Evolutionary conservation across 2,329 filamentous ascomycete genomes (phyloP).

Genomic region (Plenodomus lindquistii): DNA sequence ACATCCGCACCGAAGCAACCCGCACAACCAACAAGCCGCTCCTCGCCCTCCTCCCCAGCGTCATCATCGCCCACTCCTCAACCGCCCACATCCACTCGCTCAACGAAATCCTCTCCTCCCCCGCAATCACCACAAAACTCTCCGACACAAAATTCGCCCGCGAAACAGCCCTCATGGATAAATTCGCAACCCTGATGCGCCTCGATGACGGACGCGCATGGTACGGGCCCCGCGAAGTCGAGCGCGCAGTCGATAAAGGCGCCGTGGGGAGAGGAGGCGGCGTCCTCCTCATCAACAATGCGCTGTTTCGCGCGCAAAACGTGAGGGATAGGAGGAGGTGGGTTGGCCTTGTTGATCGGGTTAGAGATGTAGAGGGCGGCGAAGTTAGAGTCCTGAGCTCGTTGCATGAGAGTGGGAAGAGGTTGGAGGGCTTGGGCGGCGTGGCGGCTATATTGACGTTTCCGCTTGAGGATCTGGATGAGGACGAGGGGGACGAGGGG

Average conservation of each 20-base stretch:
- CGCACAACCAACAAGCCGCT: constrained; percentile 74
- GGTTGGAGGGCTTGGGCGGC: constrained; percentile 80
- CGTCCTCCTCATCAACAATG: constrained; percentile 82
- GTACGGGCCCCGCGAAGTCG: constrained; percentile 84
- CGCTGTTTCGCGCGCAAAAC: constrained; percentile 82
- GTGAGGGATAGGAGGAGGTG: constrained; percentile 76
- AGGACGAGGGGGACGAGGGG: constrained; percentile 50
- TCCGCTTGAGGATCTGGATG: constrained; percentile 79
- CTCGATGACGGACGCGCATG: constrained; percentile 86
- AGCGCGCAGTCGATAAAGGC: constrained; percentile 80
- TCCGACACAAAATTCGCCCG: constrained; percentile 85
- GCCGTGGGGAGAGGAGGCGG: constrained; percentile 87
- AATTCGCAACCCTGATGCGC: constrained; percentile 76
- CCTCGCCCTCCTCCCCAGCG: constrained; percentile 63
- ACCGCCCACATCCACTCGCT: constrained; percentile 86
- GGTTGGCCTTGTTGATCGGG: constrained; percentile 83
- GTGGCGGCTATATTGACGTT: constrained; percentile 91
- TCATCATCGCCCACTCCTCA: constrained; percentile 77
- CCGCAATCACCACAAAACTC: constrained; percentile 75
- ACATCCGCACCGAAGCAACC: constrained; percentile 65
- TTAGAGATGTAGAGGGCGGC: constrained; percentile 78
- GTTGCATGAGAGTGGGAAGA: constrained; percentile 89
- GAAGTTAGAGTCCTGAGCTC: constrained; percentile 89
- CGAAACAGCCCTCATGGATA: constrained; percentile 83
- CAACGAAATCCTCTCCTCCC: constrained; percentile 81